Percentiles rank a stretch among this genome's conserved stretches.
phyloP scores from a whole-genome alignment of 129 eudicot genomes.

The Lactuca sativa region DNA sequence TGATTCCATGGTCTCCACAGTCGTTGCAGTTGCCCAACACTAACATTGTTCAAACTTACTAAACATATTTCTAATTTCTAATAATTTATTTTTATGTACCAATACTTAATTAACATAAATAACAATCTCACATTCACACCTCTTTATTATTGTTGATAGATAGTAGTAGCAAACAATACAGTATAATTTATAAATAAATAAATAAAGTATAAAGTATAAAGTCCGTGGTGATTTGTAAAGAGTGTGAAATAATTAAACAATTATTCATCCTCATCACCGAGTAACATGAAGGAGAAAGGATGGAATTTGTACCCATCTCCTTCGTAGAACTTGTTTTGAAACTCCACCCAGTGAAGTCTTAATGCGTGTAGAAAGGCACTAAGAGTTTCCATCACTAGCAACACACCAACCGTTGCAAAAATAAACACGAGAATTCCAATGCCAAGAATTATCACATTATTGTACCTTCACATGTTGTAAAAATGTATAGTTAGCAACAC shows the following conservation, averaged over 20 bases:
- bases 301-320: constrained; percentile 87
- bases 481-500: no score
- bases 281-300: constrained; percentile 64
- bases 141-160: not conserved
- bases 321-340: constrained; percentile 81
- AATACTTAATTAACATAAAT: no score
- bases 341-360: constrained; percentile 64
- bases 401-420: constrained; percentile 75
- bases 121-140: not conserved
- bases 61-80: not conserved
- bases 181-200: no score
- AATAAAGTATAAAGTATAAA: no score
- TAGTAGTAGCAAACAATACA: not conserved
- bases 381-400: constrained; percentile 81
- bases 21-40: constrained; percentile 43
- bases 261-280: constrained; percentile 67
- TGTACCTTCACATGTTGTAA: constrained; percentile 44
- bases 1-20: constrained; percentile 82
- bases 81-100: not conserved
- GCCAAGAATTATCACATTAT: constrained; percentile 47
- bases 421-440: constrained; percentile 60
- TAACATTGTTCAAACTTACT: not conserved
- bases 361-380: constrained; percentile 89
- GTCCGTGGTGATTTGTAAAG: no score
- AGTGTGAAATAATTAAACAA: not conserved